Evolutionary conservation across 768 basidiomycete species (phyloP).

Genomic region (Tulasnella calospora): DNA sequence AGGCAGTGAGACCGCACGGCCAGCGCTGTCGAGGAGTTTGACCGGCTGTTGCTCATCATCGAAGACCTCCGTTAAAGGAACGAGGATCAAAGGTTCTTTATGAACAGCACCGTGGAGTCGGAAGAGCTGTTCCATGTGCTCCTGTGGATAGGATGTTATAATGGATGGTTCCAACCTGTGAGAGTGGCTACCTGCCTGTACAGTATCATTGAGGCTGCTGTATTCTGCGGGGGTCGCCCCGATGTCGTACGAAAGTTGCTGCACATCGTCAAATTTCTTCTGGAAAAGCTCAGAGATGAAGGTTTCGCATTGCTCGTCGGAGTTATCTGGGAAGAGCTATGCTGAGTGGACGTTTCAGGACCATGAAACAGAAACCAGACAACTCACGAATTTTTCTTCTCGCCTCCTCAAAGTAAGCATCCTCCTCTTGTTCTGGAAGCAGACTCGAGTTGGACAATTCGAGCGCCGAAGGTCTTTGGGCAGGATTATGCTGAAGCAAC

Average conservation of each 20-base stretch:
- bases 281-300: constrained; percentile 25
- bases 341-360: background rate
- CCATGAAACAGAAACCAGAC: background rate
- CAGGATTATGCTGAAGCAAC: constrained; percentile 77
- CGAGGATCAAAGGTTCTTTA: constrained; percentile 77
- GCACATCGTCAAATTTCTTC: constrained; percentile 24
- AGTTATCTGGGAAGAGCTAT: constrained; percentile 6
- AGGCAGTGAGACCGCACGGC: constrained; percentile 73
- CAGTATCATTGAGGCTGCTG: constrained; percentile 21
- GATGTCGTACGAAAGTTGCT: constrained; percentile 25
- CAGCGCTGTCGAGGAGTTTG: constrained; percentile 67
- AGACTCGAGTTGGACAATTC: constrained; percentile 76
- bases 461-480: constrained; percentile 70
- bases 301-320: constrained; percentile 23
- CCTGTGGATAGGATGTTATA: constrained; percentile 57
- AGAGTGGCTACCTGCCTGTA: background rate
- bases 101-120: constrained; percentile 86
- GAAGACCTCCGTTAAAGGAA: constrained; percentile 53
- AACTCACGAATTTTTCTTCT: constrained; percentile 65
- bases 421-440: constrained; percentile 70
- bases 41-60: constrained; percentile 56
- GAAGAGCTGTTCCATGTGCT: constrained; percentile 71
- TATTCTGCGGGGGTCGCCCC: constrained; percentile 20
- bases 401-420: constrained; percentile 81
- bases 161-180: background rate